Evolutionary conservation across 768 basidiomycete species (phyloP), one percentile per base, ranked within the genome.

Genomic region (Mrakia frigida): DNA sequence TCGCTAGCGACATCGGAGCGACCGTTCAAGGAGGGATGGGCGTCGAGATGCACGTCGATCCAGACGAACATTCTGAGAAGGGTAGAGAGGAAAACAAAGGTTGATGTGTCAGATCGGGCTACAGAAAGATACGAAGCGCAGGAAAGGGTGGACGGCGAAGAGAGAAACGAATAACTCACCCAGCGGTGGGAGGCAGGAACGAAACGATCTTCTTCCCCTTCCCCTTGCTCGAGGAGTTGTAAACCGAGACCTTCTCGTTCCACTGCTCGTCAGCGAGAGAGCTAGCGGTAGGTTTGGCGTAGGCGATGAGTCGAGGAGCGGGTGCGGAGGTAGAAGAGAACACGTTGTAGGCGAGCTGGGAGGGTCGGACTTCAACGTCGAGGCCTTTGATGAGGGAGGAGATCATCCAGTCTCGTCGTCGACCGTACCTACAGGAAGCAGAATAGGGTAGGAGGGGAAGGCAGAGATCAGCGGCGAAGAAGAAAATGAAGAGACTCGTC

Each of bases 321-420:
- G 63, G 33, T 25, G 16, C 23, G 28, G 41, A 25, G 16, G 71
- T 35, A 28, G 60, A 37, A 3, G 37, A 50, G 25, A 35, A 33
- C n/a, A 74, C 33, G 33, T 59, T 46, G 71, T 56, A 46, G 65
- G 65, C 39, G 65, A 70, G 52, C 56, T 60, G 53, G 52, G 43
- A 28, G 25, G 73, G 61, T 28, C 63, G 77, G 65, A 78, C 21
- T 1, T 78, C 73, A 52, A 74, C 73, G 25, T 74, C 33, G 43
- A 78, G 73, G 43, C 77, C 77, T 35, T 74, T 78, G 65, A 78
- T 65, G 69, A 78, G 77, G 18, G 67, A 67, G 23, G 53, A 53
- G 9, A 78, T 65, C 77, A 74, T 78, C 77, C 77, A 78, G 73
- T 78, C 77, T 77, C 76, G 76, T 56, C 76, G 76, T 53, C 76